These are phyloP conservation scores for Stevia rebaudiana DNA, from an alignment of 140 eudicot species.

Conservation along the genomic window DNA sequence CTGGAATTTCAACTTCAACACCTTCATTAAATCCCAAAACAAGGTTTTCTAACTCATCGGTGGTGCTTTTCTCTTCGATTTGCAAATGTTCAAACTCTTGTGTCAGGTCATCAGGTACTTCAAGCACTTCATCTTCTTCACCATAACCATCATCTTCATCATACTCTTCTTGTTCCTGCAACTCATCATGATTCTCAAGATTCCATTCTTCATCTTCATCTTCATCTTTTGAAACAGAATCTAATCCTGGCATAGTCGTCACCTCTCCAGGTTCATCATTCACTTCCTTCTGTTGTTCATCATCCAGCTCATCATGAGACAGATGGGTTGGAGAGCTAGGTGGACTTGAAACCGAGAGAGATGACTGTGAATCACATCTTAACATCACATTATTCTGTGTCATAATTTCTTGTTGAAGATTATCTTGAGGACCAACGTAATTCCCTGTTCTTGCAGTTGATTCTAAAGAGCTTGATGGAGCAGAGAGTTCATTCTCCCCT, in stretches of 20 bases:
- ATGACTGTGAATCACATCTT: constrained; percentile 87
- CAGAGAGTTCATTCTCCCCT: constrained; percentile 47
- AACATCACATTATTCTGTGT: constrained; percentile 31
- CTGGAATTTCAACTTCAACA: constrained; percentile 75
- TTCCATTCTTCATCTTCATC: constrained; percentile 90
- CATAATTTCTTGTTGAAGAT: constrained; percentile 39
- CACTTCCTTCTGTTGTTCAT: constrained; percentile 51
- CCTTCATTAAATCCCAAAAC: constrained; percentile 91
- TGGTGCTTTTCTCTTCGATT: constrained; percentile 44
- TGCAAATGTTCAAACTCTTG: constrained; percentile 60
- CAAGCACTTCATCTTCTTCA: constrained; percentile 88
- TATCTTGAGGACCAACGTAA: constrained; percentile 36
- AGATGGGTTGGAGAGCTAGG: constrained; percentile 83
- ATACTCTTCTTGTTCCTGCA: constrained; percentile 87
- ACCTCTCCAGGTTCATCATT: constrained; percentile 37
- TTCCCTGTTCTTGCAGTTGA: constrained; percentile 41
- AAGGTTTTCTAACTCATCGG: constrained; percentile 45
- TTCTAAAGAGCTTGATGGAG: constrained; percentile 52
- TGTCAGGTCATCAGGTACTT: constrained; percentile 53
- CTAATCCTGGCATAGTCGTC: constrained; percentile 21
- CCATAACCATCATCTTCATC: constrained; percentile 89
- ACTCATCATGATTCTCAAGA: constrained; percentile 50
- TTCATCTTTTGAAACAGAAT: constrained; percentile 49
- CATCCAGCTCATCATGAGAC: constrained; percentile 90
- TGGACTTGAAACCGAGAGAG: constrained; percentile 82